phyloP scores from a whole-genome alignment of 306 rosid species.

The Vigna radiata region DNA sequence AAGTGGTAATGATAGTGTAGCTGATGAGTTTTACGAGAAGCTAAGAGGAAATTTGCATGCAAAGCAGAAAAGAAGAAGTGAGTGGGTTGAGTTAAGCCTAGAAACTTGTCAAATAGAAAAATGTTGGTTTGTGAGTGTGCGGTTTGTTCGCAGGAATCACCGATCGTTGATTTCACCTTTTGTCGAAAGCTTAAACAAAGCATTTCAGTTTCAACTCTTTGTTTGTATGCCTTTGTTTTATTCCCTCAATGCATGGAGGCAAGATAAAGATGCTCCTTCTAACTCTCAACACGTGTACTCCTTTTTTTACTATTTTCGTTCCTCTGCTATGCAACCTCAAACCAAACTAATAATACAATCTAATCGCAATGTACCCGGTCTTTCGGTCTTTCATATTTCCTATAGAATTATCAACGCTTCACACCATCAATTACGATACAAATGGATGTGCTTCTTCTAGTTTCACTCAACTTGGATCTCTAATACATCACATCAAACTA shows the following conservation, averaged over 20 bases:
- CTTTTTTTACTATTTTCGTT: conserved; percentile 3
- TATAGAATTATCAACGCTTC: conserved; percentile 31
- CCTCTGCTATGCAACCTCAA: no score
- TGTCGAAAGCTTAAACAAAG: conserved; percentile 32
- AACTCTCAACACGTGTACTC: conserved; percentile 33
- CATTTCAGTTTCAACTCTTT: conserved; percentile 37
- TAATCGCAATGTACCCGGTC: conserved; percentile 10
- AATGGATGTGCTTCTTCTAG: conserved; percentile 19
- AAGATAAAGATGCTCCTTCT: conserved; percentile 47
- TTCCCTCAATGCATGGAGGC: conserved; percentile 51
- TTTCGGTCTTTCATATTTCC: conserved; percentile 22
- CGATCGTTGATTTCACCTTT: conserved; percentile 31
- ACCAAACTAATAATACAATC: conserved; percentile 10
- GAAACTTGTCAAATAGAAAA: conserved; percentile 46
- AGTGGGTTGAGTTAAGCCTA: conserved; percentile 46
- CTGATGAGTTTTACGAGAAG: conserved; percentile 38
- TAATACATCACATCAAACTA: no score
- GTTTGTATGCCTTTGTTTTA: conserved; percentile 39
- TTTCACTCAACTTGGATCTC: no score
- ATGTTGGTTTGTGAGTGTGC: conserved; percentile 26
- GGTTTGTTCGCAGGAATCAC: conserved; percentile 35
- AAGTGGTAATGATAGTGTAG: conserved; percentile 12
- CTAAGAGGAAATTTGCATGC: conserved; percentile 41
- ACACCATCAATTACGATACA: conserved; percentile 46
- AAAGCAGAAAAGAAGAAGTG: conserved; percentile 13